Evolutionary conservation across 2,329 filamentous ascomycete species (phyloP).

Genomic region (Colletotrichum sp.): DNA sequence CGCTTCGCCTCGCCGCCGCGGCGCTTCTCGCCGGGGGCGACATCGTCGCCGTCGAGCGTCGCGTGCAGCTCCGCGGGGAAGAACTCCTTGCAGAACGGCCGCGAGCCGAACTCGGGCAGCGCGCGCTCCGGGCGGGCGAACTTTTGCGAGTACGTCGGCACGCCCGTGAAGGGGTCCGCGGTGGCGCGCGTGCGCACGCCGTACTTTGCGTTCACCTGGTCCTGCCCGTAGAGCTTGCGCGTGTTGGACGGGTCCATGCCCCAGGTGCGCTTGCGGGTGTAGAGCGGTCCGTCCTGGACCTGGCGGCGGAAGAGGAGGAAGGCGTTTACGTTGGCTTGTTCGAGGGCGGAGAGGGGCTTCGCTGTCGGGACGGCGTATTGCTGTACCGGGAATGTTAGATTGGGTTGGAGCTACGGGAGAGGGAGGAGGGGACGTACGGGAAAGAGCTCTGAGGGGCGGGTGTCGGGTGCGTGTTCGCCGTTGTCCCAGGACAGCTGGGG

Average conservation of each 20-base stretch:
- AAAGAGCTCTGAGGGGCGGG: constrained; percentile 64
- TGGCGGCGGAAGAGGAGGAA: constrained; percentile 63
- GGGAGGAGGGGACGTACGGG: constrained; percentile 44
- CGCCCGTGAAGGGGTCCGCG: constrained; percentile 61
- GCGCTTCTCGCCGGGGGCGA: constrained; percentile 16
- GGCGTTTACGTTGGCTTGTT: constrained; percentile 53
- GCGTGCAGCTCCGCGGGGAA: constrained; percentile 62
- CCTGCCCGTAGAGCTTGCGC: constrained; percentile 56
- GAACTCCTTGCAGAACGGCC: constrained; percentile 56
- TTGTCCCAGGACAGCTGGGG: constrained; percentile 58
- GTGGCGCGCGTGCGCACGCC: constrained; percentile 59
- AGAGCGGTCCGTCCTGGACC: constrained; percentile 59
- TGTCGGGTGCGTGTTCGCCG: constrained; percentile 55
- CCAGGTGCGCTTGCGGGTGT: constrained; percentile 53
- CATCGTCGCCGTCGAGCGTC: constrained; percentile 56
- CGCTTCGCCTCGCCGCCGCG: constrained; percentile 45
- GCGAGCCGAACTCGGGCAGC: constrained; percentile 57
- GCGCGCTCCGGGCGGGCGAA: constrained; percentile 57
- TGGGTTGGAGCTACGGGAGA: background rate
- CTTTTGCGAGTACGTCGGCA: constrained; percentile 63
- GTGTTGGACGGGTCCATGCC: constrained; percentile 41
- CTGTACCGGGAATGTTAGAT: constrained; percentile 32
- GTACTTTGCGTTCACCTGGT: constrained; percentile 64
- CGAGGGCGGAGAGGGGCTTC: constrained; percentile 46
- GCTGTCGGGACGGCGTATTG: constrained; percentile 55